These are phyloP conservation scores for Aegilops tauschii DNA, from an alignment of 176 grass and related monocot genomes.

Conservation along the genomic window DNA sequence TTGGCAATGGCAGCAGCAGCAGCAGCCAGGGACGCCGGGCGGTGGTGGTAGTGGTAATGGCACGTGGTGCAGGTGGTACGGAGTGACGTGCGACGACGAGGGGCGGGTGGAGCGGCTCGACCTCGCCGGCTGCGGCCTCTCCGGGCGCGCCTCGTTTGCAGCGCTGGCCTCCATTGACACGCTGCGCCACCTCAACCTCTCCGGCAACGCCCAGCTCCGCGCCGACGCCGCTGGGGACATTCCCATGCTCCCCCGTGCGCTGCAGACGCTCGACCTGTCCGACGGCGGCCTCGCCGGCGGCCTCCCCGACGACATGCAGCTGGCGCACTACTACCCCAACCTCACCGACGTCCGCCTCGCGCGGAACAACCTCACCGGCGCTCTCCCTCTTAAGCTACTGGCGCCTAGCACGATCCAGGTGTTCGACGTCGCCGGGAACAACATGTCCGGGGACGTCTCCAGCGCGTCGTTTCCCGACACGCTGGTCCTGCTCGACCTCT, in stretches of 20 bases:
- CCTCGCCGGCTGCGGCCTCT: slow-evolving; percentile 53
- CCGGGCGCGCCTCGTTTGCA: slow-evolving; percentile 30
- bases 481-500: slow-evolving; percentile 64
- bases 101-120: slow-evolving; percentile 57
- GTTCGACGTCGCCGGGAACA: slow-evolving; percentile 82
- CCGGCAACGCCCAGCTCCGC: slow-evolving; percentile 46
- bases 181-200: slow-evolving; percentile 66
- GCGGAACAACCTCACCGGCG: slow-evolving; percentile 73
- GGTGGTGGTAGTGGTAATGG: background rate
- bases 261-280: slow-evolving; percentile 63
- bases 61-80: slow-evolving; percentile 59
- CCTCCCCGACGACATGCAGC: slow-evolving; percentile 47
- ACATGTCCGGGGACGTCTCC: slow-evolving; percentile 65
- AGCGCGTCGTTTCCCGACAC: slow-evolving; percentile 32
- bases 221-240: slow-evolving; percentile 44
- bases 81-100: slow-evolving; percentile 55
- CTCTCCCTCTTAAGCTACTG: slow-evolving; percentile 39
- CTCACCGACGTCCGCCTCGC: slow-evolving; percentile 58
- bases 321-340: slow-evolving; percentile 41
- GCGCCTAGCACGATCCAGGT: slow-evolving; percentile 35
- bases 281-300: slow-evolving; percentile 50
- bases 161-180: slow-evolving; percentile 42
- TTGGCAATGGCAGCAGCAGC: slow-evolving; percentile 37
- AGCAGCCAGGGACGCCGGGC: background rate
- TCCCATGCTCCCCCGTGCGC: slow-evolving; percentile 30